These are phyloP conservation scores for Phanerodontia chrysosporium DNA, from an alignment of 768 basidiomycete species.

Conservation along the genomic window DNA sequence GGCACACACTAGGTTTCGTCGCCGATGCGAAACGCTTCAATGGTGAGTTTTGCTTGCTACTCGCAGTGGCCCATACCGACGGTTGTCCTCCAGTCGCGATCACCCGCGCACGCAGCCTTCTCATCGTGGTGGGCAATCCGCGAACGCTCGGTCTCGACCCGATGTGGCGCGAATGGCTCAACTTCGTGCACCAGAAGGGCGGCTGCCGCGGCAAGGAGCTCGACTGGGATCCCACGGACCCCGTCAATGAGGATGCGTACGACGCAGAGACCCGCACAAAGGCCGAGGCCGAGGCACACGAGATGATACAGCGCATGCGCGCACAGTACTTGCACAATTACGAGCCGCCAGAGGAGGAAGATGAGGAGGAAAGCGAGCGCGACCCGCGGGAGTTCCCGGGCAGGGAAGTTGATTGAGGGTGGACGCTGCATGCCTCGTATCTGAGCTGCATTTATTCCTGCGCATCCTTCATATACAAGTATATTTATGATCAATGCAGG, in stretches of 20 bases:
- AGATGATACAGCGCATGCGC: constrained; percentile 7
- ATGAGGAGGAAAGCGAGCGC: neutral
- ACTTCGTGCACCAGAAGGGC: constrained; percentile 47
- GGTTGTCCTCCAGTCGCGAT: constrained; percentile 38
- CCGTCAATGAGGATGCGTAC: constrained; percentile 32
- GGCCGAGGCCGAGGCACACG: constrained; percentile 1
- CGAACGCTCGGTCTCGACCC: constrained; percentile 57
- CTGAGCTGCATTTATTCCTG: no score
- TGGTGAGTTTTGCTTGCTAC: constrained; percentile 22
- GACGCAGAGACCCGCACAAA: constrained; percentile 30
- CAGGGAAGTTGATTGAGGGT: constrained; percentile 3
- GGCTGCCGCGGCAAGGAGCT: constrained; percentile 53
- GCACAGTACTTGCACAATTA: constrained; percentile 1
- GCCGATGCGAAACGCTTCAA: constrained; percentile 34
- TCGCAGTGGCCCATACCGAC: neutral
- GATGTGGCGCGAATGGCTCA: constrained; percentile 57
- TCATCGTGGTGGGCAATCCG: constrained; percentile 59
- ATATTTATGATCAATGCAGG: no score
- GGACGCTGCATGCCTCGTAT: no score
- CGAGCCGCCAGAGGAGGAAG: constrained; percentile 1
- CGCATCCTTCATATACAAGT: no score
- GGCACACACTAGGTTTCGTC: constrained; percentile 31
- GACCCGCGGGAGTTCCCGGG: neutral
- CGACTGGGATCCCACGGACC: constrained; percentile 43
- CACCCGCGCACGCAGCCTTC: constrained; percentile 55